Evolutionary conservation across 768 basidiomycete species (phyloP).

Genomic region (Suillus decipiens): DNA sequence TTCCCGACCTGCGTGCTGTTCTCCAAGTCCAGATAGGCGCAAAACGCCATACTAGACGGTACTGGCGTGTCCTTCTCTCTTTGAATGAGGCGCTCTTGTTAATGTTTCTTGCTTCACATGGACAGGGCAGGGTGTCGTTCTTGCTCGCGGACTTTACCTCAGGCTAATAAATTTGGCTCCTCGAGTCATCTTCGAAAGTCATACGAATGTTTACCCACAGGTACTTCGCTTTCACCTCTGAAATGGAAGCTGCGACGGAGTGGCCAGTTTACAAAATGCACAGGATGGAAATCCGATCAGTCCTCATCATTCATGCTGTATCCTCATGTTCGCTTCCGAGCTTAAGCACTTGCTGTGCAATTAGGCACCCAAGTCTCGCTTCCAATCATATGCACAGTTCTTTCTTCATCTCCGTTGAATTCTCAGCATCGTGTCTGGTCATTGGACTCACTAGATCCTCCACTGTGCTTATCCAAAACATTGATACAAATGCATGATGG

Average conservation of each 20-base stretch:
- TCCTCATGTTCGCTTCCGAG: neutral
- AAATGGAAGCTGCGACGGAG: neutral
- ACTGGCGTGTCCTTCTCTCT: neutral
- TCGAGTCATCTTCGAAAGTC: neutral
- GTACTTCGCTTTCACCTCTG: no score
- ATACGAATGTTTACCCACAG: neutral
- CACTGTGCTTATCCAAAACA: neutral
- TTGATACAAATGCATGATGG: neutral
- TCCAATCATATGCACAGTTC: neutral
- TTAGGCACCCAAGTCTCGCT: neutral
- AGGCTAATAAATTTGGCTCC: neutral
- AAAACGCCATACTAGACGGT: neutral
- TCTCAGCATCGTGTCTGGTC: neutral
- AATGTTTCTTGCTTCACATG: neutral
- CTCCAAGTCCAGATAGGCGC: neutral
- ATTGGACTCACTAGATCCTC: neutral
- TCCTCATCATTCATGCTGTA: neutral
- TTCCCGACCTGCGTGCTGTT: neutral
- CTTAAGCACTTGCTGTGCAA: neutral
- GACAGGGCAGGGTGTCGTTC: neutral
- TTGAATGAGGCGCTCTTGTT: neutral
- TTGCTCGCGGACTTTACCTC: neutral
- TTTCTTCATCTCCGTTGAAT: constrained; percentile 1
- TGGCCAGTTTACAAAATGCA: neutral
- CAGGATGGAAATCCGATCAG: neutral